phyloP scores from a whole-genome alignment of 192 early-diverging fungal species.

The Phlyctochytrium planicorne region DNA sequence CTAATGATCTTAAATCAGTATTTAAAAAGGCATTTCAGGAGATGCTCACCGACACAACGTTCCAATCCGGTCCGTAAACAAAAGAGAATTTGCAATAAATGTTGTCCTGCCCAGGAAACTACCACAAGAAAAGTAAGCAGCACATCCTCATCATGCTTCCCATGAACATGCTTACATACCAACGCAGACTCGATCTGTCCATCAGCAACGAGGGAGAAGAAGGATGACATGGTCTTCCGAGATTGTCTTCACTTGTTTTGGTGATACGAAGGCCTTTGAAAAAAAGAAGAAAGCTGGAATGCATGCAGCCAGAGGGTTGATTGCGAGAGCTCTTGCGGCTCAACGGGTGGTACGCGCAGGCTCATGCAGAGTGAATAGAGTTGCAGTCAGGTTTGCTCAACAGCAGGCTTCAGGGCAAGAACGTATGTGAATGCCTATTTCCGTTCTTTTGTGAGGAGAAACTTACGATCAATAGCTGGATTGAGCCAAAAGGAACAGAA shows the following conservation, averaged over 20 bases:
- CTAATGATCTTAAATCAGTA: constrained; percentile 14
- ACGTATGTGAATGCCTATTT: too few species aligned
- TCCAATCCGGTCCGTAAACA: constrained; percentile 42
- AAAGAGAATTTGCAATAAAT: constrained; percentile 64
- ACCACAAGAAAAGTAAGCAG: neutral
- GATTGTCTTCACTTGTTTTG: neutral
- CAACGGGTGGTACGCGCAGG: too few species aligned
- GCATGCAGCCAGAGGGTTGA: too few species aligned
- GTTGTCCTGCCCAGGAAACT: constrained; percentile 58
- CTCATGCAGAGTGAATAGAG: too few species aligned
- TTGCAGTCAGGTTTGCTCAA: too few species aligned
- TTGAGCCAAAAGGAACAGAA: too few species aligned
- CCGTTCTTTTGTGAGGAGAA: too few species aligned
- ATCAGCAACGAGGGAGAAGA: constrained; percentile 50
- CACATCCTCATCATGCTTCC: too few species aligned
- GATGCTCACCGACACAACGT: constrained; percentile 44
- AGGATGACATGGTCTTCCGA: constrained; percentile 14
- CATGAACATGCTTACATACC: constrained; percentile 36
- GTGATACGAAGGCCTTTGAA: neutral
- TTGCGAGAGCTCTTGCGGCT: too few species aligned
- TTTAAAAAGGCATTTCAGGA: constrained; percentile 22
- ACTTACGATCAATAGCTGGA: too few species aligned
- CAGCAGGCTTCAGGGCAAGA: too few species aligned
- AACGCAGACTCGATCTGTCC: constrained; percentile 61
- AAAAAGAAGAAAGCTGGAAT: neutral